phyloP scores from a whole-genome alignment of 495 filamentous ascomycete species.

The Penicillium steckii region DNA sequence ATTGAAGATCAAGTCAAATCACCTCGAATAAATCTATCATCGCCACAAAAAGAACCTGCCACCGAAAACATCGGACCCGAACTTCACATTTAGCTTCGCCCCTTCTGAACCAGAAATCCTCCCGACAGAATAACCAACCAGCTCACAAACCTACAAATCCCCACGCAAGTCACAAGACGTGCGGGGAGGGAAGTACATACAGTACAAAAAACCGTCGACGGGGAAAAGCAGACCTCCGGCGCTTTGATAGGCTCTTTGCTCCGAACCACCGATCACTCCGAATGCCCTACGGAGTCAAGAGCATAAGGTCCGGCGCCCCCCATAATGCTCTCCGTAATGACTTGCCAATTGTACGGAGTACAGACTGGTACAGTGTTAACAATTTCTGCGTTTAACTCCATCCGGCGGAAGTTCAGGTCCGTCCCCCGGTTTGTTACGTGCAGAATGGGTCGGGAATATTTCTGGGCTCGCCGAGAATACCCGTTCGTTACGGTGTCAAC shows the following conservation, averaged over 20 bases:
- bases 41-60: background rate
- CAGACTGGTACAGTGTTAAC: too few relatives aligned
- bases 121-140: background rate
- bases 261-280: conserved; percentile 20
- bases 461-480: background rate
- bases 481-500: background rate
- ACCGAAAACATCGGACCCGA: too few relatives aligned
- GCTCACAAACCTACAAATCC: background rate
- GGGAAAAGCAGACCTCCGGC: conserved; percentile 3
- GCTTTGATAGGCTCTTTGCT: conserved; percentile 16
- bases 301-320: too few relatives aligned
- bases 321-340: too few relatives aligned
- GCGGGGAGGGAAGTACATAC: background rate
- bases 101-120: background rate
- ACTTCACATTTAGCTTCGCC: background rate
- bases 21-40: background rate
- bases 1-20: too few relatives aligned
- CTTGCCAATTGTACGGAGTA: too few relatives aligned
- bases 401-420: too few relatives aligned
- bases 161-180: background rate
- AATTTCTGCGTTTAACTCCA: too few relatives aligned
- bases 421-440: too few relatives aligned
- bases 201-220: background rate
- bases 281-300: conserved; percentile 14
- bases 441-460: too few relatives aligned